Evolutionary conservation across 768 basidiomycete species (phyloP).

Genomic region (Kwoniella pini): DNA sequence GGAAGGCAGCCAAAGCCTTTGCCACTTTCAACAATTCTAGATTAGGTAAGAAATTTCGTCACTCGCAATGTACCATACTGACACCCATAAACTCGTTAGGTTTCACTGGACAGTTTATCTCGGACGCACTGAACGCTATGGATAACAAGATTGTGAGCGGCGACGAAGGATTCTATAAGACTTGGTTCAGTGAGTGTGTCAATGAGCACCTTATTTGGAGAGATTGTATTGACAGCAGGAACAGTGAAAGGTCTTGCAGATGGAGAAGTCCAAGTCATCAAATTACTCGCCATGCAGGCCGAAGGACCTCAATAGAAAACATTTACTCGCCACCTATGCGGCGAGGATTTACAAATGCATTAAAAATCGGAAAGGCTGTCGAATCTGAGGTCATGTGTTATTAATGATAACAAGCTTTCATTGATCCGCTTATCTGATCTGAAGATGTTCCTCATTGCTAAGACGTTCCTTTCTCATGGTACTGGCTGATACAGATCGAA

Average conservation of each 20-base stretch:
- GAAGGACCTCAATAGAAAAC: slow-evolving; percentile 19
- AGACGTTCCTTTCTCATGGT: no score
- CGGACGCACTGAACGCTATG: slow-evolving; percentile 57
- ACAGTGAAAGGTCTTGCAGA: slow-evolving; percentile 58
- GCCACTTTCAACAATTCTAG: slow-evolving; percentile 56
- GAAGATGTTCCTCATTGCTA: no score
- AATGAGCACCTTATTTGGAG: no score
- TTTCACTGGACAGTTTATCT: slow-evolving; percentile 65
- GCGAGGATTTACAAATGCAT: no score
- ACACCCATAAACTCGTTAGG: slow-evolving; percentile 56
- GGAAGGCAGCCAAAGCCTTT: slow-evolving; percentile 62
- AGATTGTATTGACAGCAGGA: not conserved
- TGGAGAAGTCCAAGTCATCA: slow-evolving; percentile 56
- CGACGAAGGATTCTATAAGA: slow-evolving; percentile 55
- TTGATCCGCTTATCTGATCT: no score
- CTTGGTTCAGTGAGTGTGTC: slow-evolving; percentile 57
- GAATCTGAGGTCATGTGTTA: no score
- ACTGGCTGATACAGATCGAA: no score
- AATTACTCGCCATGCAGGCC: slow-evolving; percentile 17
- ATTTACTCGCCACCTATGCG: no score
- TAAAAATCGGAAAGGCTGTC: no score
- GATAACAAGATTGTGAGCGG: slow-evolving; percentile 54
- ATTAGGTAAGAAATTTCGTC: slow-evolving; percentile 34
- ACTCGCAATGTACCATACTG: not conserved
- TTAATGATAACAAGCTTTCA: no score